These are phyloP conservation scores for Colletotrichum sp. DNA, from an alignment of 2,329 filamentous ascomycete species.

Conservation along the genomic window DNA sequence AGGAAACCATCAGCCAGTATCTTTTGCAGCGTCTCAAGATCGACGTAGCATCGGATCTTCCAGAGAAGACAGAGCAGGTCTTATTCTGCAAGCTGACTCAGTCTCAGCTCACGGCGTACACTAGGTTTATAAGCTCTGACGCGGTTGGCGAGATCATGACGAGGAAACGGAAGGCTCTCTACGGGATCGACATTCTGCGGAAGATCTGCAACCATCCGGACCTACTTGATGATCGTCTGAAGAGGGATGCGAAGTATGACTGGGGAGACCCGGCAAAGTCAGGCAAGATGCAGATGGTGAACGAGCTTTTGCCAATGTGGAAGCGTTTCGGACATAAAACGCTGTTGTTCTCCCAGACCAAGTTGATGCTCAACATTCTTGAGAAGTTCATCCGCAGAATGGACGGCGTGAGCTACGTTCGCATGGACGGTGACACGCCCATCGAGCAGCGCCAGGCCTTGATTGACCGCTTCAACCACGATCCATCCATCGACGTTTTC, in stretches of 20 bases:
- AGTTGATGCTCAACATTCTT: conserved; percentile 94
- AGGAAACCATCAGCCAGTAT: conserved; percentile 93
- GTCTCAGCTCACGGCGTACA: conserved; percentile 79
- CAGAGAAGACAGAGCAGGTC: conserved; percentile 95
- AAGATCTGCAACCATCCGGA: conserved; percentile 99
- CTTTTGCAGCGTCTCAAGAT: conserved; percentile 90
- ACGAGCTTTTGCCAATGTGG: conserved; percentile 86
- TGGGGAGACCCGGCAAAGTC: conserved; percentile 83
- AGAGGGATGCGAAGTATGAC: conserved; percentile 66
- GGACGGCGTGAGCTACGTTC: conserved; percentile 74
- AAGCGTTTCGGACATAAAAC: conserved; percentile 91
- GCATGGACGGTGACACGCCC: conserved; percentile 93
- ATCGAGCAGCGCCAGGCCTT: conserved; percentile 88
- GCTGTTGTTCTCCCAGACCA: conserved; percentile 88
- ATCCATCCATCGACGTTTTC: conserved; percentile 82
- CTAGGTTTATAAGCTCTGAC: conserved; percentile 79
- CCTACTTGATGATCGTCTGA: conserved; percentile 68
- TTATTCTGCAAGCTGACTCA: conserved; percentile 92
- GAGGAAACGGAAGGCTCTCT: conserved; percentile 79
- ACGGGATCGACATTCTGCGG: conserved; percentile 87
- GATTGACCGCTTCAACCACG: conserved; percentile 91
- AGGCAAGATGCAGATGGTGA: conserved; percentile 95
- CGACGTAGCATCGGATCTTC: conserved; percentile 91
- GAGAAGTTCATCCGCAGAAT: conserved; percentile 77
- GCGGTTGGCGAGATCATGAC: conserved; percentile 85